Conservation (phyloP, 2,329 filamentous ascomycete genomes). For the Berkeleyomyces rouxiae region DNA sequence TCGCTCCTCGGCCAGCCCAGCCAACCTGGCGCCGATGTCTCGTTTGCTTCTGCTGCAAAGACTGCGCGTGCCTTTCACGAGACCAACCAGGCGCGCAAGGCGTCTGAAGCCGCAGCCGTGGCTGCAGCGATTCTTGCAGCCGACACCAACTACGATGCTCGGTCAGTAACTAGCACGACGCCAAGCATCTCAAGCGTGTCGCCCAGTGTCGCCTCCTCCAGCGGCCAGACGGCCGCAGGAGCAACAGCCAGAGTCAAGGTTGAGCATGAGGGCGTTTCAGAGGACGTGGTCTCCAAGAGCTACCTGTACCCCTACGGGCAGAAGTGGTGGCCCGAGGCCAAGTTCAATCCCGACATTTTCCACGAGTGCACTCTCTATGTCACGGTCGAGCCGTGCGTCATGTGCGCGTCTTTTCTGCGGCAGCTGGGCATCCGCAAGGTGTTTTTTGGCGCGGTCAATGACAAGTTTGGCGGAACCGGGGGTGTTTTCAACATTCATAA, state of each 20-base stretch:
- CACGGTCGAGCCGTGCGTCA: conserved; percentile 95
- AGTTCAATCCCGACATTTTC: conserved; percentile 18
- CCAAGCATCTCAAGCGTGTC: conserved; percentile 8
- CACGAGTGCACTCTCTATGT: conserved; percentile 71
- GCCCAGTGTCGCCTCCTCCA: conserved; percentile 11
- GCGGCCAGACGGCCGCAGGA: conserved; percentile 6
- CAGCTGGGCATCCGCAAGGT: conserved; percentile 80
- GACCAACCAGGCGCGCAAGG: conserved; percentile 16
- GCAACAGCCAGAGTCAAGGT: conserved; percentile 8
- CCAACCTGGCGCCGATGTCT: conserved; percentile 6
- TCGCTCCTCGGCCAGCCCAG: conserved; percentile 30
- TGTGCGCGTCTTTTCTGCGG: conserved; percentile 86
- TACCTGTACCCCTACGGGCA: conserved; percentile 46
- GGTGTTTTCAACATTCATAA: conserved; percentile 75
- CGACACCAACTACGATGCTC: conserved; percentile 7
- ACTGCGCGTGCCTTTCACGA: conserved; percentile 15
- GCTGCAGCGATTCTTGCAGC: conserved; percentile 20
- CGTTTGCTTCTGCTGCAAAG: conserved; percentile 14
- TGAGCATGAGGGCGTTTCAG: conserved; percentile 17
- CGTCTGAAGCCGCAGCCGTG: conserved; percentile 21
- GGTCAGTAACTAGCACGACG: conserved; percentile 7
- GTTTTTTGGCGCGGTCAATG: conserved; percentile 89
- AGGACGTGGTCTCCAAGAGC: conserved; percentile 36
- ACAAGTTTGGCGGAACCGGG: conserved; percentile 91
- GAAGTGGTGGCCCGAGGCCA: conserved; percentile 22